Base-by-base conservation (phyloP, 306 rosid genomes). In the Casuarina equisetifolia region DNA sequence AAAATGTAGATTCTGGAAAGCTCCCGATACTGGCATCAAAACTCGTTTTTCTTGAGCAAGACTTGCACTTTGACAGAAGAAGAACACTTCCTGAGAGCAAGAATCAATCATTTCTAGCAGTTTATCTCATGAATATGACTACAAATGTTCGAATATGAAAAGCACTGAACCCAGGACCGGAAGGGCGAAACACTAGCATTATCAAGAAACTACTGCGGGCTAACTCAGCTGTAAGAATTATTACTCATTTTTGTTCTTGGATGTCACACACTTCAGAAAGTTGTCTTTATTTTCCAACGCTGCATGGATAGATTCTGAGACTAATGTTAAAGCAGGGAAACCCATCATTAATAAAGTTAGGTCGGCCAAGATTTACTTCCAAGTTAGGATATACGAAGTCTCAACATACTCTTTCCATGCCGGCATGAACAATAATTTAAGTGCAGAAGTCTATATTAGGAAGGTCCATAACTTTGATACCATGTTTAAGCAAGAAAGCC, bases 131-230 rank as follows among this genome's bases (percentile, higher is more conserved):
- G 44, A 79, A 73, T 58, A 36, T 85, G 84, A 73, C 73, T n/a
- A 82, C 89, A 52, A 79, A 79, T 79, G 19, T 76, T 40, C 75
- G 82, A 5, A 67, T 79, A 46, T 82, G 82, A 82, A 76, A 63
- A 36, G 75, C 88, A 2, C 54, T 82, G 55, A 71, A 82, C 43
- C 2, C 63, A 6, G 48, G 49, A 9, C 68, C 54, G 8, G 43
- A 72, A 17, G 55, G 32, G 5, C 55, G 19, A 12, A 85, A 85
- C 20, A 68, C 50, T 19, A 38, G 63, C 32, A 69, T 85, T 25
- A 64, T 63, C 38, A 53, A 20, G 11, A 25, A 54, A 35, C 48
- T 82, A 25, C 63, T 85, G 44, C 75, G 46, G 39, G 5, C 70
- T 25, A 67, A 25, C 12, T 79, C 76, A 39, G 25, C 68, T 35